Evolutionary conservation across 73 alveolate genomes (phyloP).

Genomic region (Paramecium caudatum): DNA sequence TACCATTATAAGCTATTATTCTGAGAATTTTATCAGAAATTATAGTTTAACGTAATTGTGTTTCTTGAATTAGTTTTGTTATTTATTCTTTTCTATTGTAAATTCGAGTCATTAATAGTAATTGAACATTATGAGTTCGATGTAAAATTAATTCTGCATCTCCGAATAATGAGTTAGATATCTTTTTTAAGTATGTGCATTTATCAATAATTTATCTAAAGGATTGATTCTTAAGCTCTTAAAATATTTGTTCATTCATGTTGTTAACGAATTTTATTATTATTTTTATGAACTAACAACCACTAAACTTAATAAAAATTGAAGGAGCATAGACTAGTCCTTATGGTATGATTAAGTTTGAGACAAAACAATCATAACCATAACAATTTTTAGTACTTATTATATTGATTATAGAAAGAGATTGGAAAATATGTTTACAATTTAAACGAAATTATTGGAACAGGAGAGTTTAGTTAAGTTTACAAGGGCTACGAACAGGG

Average conservation of each 20-base stretch:
- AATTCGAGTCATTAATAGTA: slow-evolving; percentile 28
- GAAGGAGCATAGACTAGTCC: slow-evolving; percentile 32
- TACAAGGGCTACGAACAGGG: slow-evolving; percentile 65
- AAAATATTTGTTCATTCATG: slow-evolving; percentile 40
- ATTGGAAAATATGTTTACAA: slow-evolving; percentile 7
- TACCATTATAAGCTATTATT: slow-evolving; percentile 28
- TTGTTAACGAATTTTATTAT: slow-evolving; percentile 58
- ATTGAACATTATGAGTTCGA: not conserved
- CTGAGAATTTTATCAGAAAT: not conserved
- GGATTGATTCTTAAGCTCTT: not conserved
- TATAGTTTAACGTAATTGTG: not conserved
- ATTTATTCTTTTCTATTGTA: slow-evolving; percentile 41
- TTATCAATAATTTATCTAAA: slow-evolving; percentile 4
- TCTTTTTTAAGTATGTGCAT: slow-evolving; percentile 1
- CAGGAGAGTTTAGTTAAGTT: slow-evolving; percentile 72
- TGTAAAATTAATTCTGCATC: slow-evolving; percentile 58
- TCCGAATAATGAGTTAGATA: slow-evolving; percentile 45
- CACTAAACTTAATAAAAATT: not conserved
- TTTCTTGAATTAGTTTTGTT: not conserved
- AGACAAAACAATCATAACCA: not conserved
- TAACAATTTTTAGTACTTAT: not conserved
- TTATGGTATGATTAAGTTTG: slow-evolving; percentile 21
- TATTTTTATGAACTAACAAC: slow-evolving; percentile 18
- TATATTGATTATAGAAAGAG: not conserved
- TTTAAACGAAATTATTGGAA: slow-evolving; percentile 35